Percentiles rank a stretch among this genome's conserved stretches.
These are phyloP conservation scores for Aegilops longissima DNA, from an alignment of 176 grass and related monocot genomes.

Conservation along the genomic window DNA sequence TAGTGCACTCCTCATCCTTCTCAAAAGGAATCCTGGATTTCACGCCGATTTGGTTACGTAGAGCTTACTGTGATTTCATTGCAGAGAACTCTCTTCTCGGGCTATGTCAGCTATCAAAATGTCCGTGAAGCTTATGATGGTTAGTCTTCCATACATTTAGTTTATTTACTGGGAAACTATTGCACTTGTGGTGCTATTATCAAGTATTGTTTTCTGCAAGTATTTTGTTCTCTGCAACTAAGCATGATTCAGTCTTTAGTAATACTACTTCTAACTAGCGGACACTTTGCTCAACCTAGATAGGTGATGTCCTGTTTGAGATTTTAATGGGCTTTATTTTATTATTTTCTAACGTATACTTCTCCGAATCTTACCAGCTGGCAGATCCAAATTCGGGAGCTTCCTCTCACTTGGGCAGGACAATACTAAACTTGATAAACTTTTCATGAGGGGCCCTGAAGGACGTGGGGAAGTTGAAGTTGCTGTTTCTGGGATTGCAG, in stretches of 20 bases:
- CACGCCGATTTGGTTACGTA: not conserved
- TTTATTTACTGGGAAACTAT: not conserved
- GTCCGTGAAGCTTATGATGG: conserved; percentile 89
- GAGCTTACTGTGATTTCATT: conserved; percentile 36
- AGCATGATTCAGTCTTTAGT: not conserved
- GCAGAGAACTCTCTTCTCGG: conserved; percentile 95
- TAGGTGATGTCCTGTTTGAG: not conserved
- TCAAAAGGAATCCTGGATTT: not conserved
- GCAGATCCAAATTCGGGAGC: conserved; percentile 75
- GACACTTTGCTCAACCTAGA: not conserved
- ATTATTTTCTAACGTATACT: conserved; percentile 3
- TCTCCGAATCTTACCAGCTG: conserved; percentile 36
- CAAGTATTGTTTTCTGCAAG: not conserved
- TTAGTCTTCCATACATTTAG: conserved; percentile 24
- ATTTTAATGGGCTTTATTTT: not conserved
- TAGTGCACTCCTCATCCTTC: not conserved
- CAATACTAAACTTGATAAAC: conserved; percentile 64
- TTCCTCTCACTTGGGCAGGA: conserved; percentile 73
- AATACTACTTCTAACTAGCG: conserved; percentile 1
- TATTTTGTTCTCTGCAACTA: not conserved
- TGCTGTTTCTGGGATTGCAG: conserved; percentile 87
- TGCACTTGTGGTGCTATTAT: not conserved
- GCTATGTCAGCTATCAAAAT: conserved; percentile 89
- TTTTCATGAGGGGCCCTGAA: conserved; percentile 93
- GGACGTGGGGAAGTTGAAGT: conserved; percentile 98